Evolutionary conservation across 2,329 filamentous ascomycete species (phyloP).

Genomic region (Claviceps spartinae): DNA sequence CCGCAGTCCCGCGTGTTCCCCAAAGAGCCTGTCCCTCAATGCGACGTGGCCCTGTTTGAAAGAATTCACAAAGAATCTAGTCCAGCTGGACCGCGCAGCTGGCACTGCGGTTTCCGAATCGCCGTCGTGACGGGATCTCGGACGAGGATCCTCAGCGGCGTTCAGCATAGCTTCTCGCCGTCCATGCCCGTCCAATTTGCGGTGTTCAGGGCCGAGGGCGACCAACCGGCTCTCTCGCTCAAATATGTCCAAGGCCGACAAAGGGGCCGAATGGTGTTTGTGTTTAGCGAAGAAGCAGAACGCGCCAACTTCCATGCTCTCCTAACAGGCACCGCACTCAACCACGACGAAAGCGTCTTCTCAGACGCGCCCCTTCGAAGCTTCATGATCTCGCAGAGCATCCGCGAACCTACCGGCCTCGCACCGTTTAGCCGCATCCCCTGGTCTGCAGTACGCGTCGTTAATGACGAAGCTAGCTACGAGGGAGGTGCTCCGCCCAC

Average conservation of each 20-base stretch:
- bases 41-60: slow-evolving; percentile 65
- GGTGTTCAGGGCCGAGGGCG: slow-evolving; percentile 58
- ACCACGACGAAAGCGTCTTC: slow-evolving; percentile 54
- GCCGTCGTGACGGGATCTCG: slow-evolving; percentile 64
- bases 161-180: slow-evolving; percentile 56
- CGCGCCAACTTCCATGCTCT: slow-evolving; percentile 58
- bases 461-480: slow-evolving; percentile 55
- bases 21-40: slow-evolving; percentile 55
- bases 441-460: slow-evolving; percentile 56
- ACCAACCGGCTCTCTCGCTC: slow-evolving; percentile 55
- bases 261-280: slow-evolving; percentile 60
- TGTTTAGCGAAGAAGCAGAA: slow-evolving; percentile 62
- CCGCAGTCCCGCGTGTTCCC: slow-evolving; percentile 61
- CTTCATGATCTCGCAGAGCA: slow-evolving; percentile 46
- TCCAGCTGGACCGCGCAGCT: slow-evolving; percentile 55
- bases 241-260: slow-evolving; percentile 53
- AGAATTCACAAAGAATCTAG: slow-evolving; percentile 53
- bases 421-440: slow-evolving; percentile 35
- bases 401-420: slow-evolving; percentile 35
- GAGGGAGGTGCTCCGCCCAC: slow-evolving; percentile 48
- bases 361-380: slow-evolving; percentile 53
- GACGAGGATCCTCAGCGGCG: slow-evolving; percentile 63
- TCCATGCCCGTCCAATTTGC: slow-evolving; percentile 62
- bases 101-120: slow-evolving; percentile 69
- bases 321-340: slow-evolving; percentile 57